Evolutionary conservation across 2,329 filamentous ascomycete species (phyloP), one percentile per base, ranked within the genome.

Genomic region (Ceratocystis variospora): DNA sequence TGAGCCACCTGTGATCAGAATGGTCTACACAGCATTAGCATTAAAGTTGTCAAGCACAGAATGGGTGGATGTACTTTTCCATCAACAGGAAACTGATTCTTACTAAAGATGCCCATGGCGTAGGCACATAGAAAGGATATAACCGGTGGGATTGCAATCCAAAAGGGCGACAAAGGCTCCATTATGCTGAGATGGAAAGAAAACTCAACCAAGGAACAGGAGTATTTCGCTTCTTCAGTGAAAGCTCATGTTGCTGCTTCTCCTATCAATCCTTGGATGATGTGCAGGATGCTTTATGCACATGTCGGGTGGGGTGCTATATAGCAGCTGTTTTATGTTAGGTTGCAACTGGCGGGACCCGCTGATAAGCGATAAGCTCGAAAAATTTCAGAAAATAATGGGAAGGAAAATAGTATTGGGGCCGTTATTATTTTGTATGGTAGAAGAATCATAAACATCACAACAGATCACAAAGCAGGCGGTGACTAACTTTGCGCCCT

Each of bases 1-100:
- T 0, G 94, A 96, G 41, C 87, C 91, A 61, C 94, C 94, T 0
- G 94, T 99, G 64, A 99, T 79, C 66, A 97, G 79, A 64, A 95
- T 81, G 1, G 92, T 96, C 91, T 96, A 63, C 17, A 5, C 8
- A 33, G 17, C 19, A 0, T 33, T 3, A 50, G 12, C 31, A 44
- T 57, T 8, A 31, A 25, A 53, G 41, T 19, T 46, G 8, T 19
- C 33, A 22, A 8, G 10, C 22, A 28, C 31, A 1, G 33, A 5
- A 15, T 8, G 33, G 15, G 12, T 8, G 33, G 57, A n/a, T 44
- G 5, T 74, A 94, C 92, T 80, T 88, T 89, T 74, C 90, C 90
- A 71, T 91, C 85, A 10, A 96, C 89, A 63, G 86, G 84, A 78
- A 97, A 90, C 69, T 90, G 82, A 73, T 96, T 87, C 66, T 81